Evolutionary conservation across 2,329 filamentous ascomycete genomes (phyloP).

Genomic region (Colletotrichum lupini): DNA sequence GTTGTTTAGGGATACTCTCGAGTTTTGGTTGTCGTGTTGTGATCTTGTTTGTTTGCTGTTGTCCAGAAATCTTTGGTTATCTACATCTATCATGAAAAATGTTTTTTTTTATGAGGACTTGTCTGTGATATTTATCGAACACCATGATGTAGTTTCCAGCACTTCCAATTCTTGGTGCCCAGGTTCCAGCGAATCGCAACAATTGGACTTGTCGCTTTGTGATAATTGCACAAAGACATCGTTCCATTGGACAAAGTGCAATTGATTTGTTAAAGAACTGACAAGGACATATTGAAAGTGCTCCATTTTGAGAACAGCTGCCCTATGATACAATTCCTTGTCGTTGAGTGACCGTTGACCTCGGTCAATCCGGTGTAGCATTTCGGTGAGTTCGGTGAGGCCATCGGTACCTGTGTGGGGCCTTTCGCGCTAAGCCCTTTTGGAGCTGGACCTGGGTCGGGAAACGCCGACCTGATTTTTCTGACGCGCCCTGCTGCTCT

Average conservation of each 20-base stretch:
- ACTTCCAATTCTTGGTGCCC: too few species aligned
- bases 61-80: background rate
- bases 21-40: background rate
- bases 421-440: slow-evolving; percentile 4
- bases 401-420: too few species aligned
- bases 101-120: background rate
- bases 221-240: background rate
- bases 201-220: background rate
- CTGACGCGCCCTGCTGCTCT: slow-evolving; percentile 33
- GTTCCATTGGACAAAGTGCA: background rate
- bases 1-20: background rate
- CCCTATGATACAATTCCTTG: background rate
- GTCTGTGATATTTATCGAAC: background rate
- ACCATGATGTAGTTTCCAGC: too few species aligned
- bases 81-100: background rate
- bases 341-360: background rate
- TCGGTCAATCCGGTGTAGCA: too few species aligned
- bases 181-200: too few species aligned
- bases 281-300: background rate
- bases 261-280: too few species aligned
- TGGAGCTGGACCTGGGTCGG: slow-evolving; percentile 11
- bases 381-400: background rate
- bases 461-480: slow-evolving; percentile 34
- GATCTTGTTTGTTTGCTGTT: background rate
- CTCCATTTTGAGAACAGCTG: background rate